phyloP scores from a whole-genome alignment of 768 basidiomycete genomes.

The Gautieria morchelliformis region DNA sequence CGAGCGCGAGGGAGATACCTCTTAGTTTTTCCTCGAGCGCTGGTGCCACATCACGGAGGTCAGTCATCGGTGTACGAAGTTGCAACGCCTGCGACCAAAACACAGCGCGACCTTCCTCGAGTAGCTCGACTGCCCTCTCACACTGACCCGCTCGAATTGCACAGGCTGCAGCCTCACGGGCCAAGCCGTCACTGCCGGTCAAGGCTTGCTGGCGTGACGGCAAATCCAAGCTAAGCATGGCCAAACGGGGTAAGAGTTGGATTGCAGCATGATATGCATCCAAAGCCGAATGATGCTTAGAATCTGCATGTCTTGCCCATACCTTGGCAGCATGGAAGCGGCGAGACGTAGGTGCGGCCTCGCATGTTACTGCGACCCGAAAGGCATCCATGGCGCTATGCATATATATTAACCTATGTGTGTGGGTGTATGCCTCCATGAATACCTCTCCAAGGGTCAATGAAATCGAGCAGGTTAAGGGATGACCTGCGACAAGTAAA shows the following conservation, averaged over 20 bases:
- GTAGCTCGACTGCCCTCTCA: conserved; percentile 20
- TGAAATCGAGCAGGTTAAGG: neutral
- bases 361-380: neutral
- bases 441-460: neutral
- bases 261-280: conserved; percentile 21
- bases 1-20: conserved; percentile 8
- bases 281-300: conserved; percentile 19
- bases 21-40: conserved; percentile 15
- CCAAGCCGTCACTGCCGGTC: conserved; percentile 13
- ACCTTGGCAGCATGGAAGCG: neutral
- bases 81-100: conserved; percentile 24
- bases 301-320: neutral
- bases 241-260: conserved; percentile 15
- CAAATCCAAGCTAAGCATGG: conserved; percentile 12
- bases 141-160: conserved; percentile 16
- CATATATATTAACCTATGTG: neutral
- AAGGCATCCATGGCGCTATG: neutral
- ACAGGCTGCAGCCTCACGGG: conserved; percentile 20
- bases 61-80: conserved; percentile 14
- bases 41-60: conserved; percentile 4
- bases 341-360: too few relatives aligned
- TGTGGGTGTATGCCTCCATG: neutral
- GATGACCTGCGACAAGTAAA: neutral
- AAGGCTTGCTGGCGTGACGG: conserved; percentile 15
- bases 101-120: conserved; percentile 25